Evolutionary conservation across 192 early-diverging fungal genomes (phyloP).

Genomic region (Geranomyces michiganensis): DNA sequence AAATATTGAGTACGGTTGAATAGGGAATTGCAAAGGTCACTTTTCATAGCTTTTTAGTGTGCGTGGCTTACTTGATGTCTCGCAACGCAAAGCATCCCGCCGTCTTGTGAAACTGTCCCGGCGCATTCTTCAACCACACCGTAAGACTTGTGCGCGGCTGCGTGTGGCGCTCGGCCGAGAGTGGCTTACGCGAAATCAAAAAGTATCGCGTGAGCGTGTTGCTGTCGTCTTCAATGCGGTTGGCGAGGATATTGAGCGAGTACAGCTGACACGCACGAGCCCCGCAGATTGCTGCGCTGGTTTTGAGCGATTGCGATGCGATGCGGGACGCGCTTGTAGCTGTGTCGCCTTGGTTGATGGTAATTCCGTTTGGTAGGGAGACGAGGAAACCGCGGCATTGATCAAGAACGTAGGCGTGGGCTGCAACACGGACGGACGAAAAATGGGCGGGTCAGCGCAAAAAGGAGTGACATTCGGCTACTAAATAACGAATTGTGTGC

Average conservation of each 20-base stretch:
- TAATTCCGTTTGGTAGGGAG: not conserved
- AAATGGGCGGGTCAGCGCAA: no score
- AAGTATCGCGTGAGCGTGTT: slow-evolving; percentile 41
- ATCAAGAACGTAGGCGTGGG: slow-evolving; percentile 43
- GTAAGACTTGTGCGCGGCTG: slow-evolving; percentile 35
- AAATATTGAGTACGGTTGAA: no score
- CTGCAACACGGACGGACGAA: not conserved
- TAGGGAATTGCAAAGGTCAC: no score
- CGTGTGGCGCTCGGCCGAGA: slow-evolving; percentile 33
- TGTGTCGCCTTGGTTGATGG: slow-evolving; percentile 37
- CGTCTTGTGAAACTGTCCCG: slow-evolving; percentile 36
- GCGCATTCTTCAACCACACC: slow-evolving; percentile 37
- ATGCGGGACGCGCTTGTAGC: slow-evolving; percentile 31
- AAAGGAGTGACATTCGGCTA: not conserved
- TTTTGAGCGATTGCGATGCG: slow-evolving; percentile 7
- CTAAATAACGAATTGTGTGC: not conserved
- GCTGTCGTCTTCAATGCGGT: slow-evolving; percentile 28
- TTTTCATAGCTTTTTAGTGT: no score
- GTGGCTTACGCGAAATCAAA: slow-evolving; percentile 25
- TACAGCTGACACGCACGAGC: slow-evolving; percentile 32
- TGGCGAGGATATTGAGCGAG: slow-evolving; percentile 29
- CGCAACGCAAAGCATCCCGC: slow-evolving; percentile 36
- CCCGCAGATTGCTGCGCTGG: slow-evolving; percentile 33
- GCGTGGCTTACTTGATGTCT: slow-evolving; percentile 48
- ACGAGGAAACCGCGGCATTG: slow-evolving; percentile 40